Conservation (phyloP, 2,329 filamentous ascomycete genomes). For the Colletotrichum gigasporum region DNA sequence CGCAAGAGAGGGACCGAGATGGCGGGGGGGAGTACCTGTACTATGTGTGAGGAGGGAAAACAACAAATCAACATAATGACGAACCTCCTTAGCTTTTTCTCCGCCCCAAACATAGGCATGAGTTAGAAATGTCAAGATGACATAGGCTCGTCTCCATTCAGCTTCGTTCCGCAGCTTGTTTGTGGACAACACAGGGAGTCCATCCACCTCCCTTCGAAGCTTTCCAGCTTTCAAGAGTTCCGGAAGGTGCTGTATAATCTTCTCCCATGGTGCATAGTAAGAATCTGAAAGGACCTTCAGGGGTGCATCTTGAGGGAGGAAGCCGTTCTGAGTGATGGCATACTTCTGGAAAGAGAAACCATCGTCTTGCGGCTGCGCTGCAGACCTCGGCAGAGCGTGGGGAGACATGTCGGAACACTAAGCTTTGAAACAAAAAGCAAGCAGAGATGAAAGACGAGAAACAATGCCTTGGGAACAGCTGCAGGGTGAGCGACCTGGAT, state of each 20-base stretch:
- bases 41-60: conserved; percentile 23
- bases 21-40: conserved; percentile 73
- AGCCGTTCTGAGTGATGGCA: conserved; percentile 69
- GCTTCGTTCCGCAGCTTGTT: conserved; percentile 68
- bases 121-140: conserved; percentile 79
- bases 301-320: conserved; percentile 78
- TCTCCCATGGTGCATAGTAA: conserved; percentile 86
- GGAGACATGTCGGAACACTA: conserved; percentile 50
- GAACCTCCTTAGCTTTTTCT: conserved; percentile 75
- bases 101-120: conserved; percentile 94
- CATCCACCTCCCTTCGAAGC: conserved; percentile 70
- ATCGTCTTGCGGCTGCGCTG: conserved; percentile 22
- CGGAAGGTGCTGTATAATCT: conserved; percentile 73
- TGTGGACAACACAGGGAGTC: conserved; percentile 76
- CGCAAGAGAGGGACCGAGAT: conserved; percentile 81
- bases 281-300: conserved; percentile 70
- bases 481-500: not conserved
- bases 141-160: conserved; percentile 86
- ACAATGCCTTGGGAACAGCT: not conserved
- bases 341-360: conserved; percentile 43
- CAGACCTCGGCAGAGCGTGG: conserved; percentile 44
- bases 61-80: conserved; percentile 16
- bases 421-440: not conserved
- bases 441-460: not conserved
- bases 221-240: conserved; percentile 70